Evolutionary conservation across 495 filamentous ascomycete genomes (phyloP), one percentile per base, ranked within the genome.

Genomic region (Xylaria palmicola): DNA sequence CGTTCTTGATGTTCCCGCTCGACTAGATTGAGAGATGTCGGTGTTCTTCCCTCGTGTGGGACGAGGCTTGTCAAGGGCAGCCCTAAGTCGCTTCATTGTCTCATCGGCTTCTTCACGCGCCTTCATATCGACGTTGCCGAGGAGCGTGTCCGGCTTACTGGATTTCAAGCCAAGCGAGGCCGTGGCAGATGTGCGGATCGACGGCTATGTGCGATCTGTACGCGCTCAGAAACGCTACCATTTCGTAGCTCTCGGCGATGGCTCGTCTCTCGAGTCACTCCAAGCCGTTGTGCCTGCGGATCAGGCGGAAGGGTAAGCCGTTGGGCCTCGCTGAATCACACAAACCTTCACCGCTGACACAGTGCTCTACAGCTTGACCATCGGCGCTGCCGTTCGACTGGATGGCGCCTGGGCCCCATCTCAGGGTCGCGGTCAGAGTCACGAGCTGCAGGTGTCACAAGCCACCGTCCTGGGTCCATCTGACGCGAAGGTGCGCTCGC

Each of bases 211-310:
- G 61, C 85, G 90, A 48, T 91, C 91, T 15, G 85, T 97, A 57
- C 85, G 95, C 57, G 88, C 90, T 67, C 93, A 95, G 77, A 96
- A 96, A 75, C 80, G 80, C 43, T 78, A 86, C 61, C 85, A 87
- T 13, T 98, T 98, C 76, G 90, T 91, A 15, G 83, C 90, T 53
- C 79, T 98, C 53, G 86, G 88, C 4, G 94, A 98, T 80, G 94
- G 94, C 34, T 96, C 95, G 13, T 91, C 88, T 30, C 74, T 89
- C 45, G 76, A 86, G 49, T 77, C 91, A 44, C 67, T 98, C 43
- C 95, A 98, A 77, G 93, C 87, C 30, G 84, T 98, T 27, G 74
- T 98, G 61, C 85, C 82, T 54, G 87, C 89, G 59, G 78, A 85
- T 54, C 86, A 91, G 68, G 88, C 91, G 61, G 80, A 89, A 73